Base-by-base conservation (phyloP, 1,284 basidiomycete species). In the Ganoderma sinense region DNA sequence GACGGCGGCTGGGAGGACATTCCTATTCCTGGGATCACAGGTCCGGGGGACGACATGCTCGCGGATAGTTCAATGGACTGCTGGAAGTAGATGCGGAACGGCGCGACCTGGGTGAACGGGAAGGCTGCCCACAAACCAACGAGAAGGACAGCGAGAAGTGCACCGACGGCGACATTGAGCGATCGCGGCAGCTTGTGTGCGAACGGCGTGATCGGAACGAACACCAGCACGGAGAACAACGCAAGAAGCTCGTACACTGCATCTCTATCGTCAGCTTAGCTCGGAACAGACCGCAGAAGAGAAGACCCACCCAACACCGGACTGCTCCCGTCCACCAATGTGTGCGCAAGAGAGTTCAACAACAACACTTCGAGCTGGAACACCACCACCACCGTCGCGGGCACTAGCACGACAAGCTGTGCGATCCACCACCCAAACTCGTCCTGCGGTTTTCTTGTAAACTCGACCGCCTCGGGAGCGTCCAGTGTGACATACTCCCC, bases 81-180 rank as follows among this genome's bases (percentile, higher is more conserved):
- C 63, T 85, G 83, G 83, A 93, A 94, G 78, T 84, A 92, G 0
- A 93, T 80, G 72, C 93, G 94, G 73, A 94, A 80, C 0, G 92
- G 91, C 3, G 84, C 79, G 31, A 85, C 78, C 39, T 82, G 78
- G 16, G 86, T 86, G 81, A 94, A 94, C 0, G 93, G 93, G 80
- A 89, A 90, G 18, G 80, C 79, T 1, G 85, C 73, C 79, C 85
- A 85, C 39, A 84, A 80, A 66, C 85, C 87, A 8, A 82, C 71
- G 0, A 86, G 84, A 2, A 84, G 80, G 4, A 84, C 69, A 1
- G 87, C 68, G 67, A 91, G 85, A 14, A 88, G 69, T 20, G 83
- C 68, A 4, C 86, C 67, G 14, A 87, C 75, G 43, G 84, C 53
- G 14, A 81, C 64, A 0, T 85, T 84, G 41, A 91, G 78, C 64